Base-by-base conservation (phyloP, 345 rosid species). In the Lepidium didymum region DNA sequence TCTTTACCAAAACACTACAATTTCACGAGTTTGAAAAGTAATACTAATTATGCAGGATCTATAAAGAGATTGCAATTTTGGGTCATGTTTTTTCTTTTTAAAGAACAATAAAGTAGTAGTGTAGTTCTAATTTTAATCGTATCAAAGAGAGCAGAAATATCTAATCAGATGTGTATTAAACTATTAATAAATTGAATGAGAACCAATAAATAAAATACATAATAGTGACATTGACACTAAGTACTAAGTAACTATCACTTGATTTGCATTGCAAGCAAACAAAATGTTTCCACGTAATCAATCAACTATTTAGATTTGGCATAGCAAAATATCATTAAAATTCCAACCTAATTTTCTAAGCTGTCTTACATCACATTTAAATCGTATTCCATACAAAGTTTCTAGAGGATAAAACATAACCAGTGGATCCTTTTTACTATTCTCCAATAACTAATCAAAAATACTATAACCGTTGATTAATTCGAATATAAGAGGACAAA, bases 241-340 rank as follows among this genome's bases (percentile, higher is more conserved):
- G 47, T 58, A 27, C 41, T 58, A 69, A 56, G 21, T 69, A 59
- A 58, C 58, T 47, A 57, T 69, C 51, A 69, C 74, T 69, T 69
- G 35, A 52, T 49, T 59, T 69, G 31, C 45, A 69, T 59, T 60
- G 31, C 45, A 69, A 69, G 60, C 67, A 60, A 69, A 60, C 67
- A 40, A 60, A 50, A 59, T 41, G 40, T 35, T 50, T 59, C 42
- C 60, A 40, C 53, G 33, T 29, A 68, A 68, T 68, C 33, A 27
- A 19, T 29, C 58, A 67, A 34, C 54, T 43, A 25, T 31, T 44
- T 43, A 46, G 64, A 40, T 69, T 59, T 69, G 16, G 57, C 43
- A 38, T 50, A 37, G 43, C 25, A 33, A 14, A 8, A 31, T 38
- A 13, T 21, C 51, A 69, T 37, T 69, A 29, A 38, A 51, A 16